Evolutionary conservation across 75 land plant genomes (phyloP).

Genomic region (Ceratopteris richardii): DNA sequence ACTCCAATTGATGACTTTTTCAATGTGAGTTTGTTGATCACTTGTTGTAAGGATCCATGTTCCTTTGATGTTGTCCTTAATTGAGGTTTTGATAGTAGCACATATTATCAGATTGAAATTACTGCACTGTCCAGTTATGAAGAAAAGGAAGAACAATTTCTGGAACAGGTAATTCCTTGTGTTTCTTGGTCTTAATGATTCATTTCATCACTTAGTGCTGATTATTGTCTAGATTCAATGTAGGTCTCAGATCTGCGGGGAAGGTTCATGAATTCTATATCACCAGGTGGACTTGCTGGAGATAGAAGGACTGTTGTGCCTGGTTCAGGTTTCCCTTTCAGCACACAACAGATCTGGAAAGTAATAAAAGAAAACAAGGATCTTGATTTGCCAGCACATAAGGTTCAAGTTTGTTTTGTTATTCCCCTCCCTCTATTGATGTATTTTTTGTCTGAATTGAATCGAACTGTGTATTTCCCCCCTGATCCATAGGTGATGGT

Average conservation of each 20-base stretch:
- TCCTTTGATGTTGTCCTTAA: too few species aligned
- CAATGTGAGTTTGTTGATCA: slow-evolving; percentile 37
- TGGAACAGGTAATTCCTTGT: slow-evolving; percentile 48
- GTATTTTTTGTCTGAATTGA: too few species aligned
- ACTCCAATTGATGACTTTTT: slow-evolving; percentile 90
- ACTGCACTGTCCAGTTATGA: slow-evolving; percentile 77
- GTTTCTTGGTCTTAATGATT: too few species aligned
- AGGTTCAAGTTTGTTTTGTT: slow-evolving; percentile 30
- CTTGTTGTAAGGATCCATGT: too few species aligned
- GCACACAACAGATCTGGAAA: slow-evolving; percentile 91
- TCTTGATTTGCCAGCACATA: slow-evolving; percentile 91
- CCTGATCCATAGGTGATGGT: slow-evolving; percentile 95
- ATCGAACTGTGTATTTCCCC: too few species aligned
- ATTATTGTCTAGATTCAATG: too few species aligned
- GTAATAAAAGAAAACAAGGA: slow-evolving; percentile 87
- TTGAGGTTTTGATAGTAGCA: too few species aligned
- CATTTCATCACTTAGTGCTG: too few species aligned
- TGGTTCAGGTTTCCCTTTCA: slow-evolving; percentile 85
- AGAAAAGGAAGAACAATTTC: slow-evolving; percentile 83
- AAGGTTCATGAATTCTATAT: slow-evolving; percentile 70
- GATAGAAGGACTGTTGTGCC: slow-evolving; percentile 85
- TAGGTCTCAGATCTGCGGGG: slow-evolving; percentile 62
- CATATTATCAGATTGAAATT: slow-evolving; percentile 50
- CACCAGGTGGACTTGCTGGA: slow-evolving; percentile 95
- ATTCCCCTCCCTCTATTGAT: too few species aligned